These are phyloP conservation scores for Glycine tomentella DNA, from an alignment of 306 rosid genomes.

Conservation along the genomic window DNA sequence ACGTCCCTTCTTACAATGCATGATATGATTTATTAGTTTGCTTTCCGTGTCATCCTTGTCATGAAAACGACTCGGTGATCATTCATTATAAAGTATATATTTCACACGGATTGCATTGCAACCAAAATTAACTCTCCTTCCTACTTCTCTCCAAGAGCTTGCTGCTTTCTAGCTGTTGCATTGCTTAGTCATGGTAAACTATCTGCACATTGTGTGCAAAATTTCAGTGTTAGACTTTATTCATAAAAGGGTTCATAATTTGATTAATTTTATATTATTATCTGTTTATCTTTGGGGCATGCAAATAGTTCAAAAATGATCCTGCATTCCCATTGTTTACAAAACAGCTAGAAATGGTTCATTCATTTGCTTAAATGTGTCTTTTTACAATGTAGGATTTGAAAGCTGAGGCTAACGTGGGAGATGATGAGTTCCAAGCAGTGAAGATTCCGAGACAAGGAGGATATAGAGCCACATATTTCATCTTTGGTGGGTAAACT, in stretches of 20 bases:
- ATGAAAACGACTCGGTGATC: not conserved
- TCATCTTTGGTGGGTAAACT: constrained; percentile 48
- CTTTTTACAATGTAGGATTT: constrained; percentile 36
- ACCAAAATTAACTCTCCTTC: not conserved
- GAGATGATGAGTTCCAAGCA: constrained; percentile 42
- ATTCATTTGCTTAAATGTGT: not conserved
- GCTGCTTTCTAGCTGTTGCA: not conserved
- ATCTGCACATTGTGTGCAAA: not conserved
- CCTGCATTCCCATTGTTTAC: not conserved
- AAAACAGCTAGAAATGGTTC: not conserved
- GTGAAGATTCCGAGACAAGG: constrained; percentile 45
- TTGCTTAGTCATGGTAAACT: constrained; percentile 47
- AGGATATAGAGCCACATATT: constrained; percentile 55
- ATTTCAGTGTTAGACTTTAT: constrained; percentile 6
- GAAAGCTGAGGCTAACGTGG: constrained; percentile 36
- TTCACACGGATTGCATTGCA: not conserved
- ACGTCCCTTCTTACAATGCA: constrained; percentile 34
- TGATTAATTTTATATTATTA: no score
- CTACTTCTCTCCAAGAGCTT: not conserved
- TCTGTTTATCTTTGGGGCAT: no score
- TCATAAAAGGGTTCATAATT: constrained; percentile 19
- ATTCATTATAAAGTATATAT: not conserved
- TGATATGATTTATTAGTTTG: not conserved
- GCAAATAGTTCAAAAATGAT: no score
- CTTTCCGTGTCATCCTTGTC: constrained; percentile 25